These are phyloP conservation scores for Boletus subparvulus DNA, from an alignment of 768 basidiomycete species.

Conservation along the genomic window DNA sequence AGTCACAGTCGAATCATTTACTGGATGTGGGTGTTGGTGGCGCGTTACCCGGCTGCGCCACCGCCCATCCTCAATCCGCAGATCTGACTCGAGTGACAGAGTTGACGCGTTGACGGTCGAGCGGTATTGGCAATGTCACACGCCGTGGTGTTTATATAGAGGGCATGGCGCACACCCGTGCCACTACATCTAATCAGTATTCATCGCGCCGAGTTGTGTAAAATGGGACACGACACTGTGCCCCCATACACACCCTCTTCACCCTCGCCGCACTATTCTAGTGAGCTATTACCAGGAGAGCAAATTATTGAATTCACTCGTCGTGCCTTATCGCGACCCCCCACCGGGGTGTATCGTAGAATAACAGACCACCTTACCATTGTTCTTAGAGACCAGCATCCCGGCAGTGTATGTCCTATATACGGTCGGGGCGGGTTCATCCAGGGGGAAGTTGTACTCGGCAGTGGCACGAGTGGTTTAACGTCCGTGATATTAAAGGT, in stretches of 20 bases:
- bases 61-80: neutral
- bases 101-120: neutral
- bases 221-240: constrained; percentile 25
- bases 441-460: constrained; percentile 24
- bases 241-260: constrained; percentile 54
- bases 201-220: neutral
- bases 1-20: neutral
- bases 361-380: constrained; percentile 30
- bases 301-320: constrained; percentile 47
- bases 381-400: constrained; percentile 23
- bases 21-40: neutral
- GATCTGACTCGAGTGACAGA: constrained; percentile 2
- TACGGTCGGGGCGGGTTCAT: constrained; percentile 24
- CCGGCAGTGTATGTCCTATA: constrained; percentile 19
- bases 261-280: constrained; percentile 57
- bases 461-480: constrained; percentile 3
- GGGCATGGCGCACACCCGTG: neutral
- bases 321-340: constrained; percentile 2
- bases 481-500: constrained; percentile 28
- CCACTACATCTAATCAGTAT: neutral
- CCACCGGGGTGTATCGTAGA: constrained; percentile 26
- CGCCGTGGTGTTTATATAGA: constrained; percentile 1
- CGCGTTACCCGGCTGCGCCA: neutral
- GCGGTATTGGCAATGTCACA: neutral
- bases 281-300: constrained; percentile 49